phyloP scores from a whole-genome alignment of 352 stramenopile genomes.

The Phytophthora pistaciae region DNA sequence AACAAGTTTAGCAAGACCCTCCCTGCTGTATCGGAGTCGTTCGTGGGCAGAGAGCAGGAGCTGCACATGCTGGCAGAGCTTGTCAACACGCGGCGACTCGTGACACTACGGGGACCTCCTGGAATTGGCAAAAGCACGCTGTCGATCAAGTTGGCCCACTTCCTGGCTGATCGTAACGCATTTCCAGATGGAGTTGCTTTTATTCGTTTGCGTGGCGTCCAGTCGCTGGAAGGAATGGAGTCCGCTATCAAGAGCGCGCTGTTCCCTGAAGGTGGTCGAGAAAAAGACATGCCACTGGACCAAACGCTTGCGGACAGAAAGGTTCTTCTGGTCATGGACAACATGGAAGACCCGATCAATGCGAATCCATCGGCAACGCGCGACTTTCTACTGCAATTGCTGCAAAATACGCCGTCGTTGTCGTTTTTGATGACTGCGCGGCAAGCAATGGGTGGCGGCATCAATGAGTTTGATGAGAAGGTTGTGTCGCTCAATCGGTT shows the following conservation, averaged over 20 bases:
- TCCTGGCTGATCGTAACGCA: slow-evolving; percentile 73
- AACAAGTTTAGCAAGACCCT: slow-evolving; percentile 81
- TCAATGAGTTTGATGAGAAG: slow-evolving; percentile 82
- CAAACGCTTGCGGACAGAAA: slow-evolving; percentile 64
- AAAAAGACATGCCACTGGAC: slow-evolving; percentile 73
- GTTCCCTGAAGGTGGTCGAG: slow-evolving; percentile 65
- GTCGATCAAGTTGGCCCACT: slow-evolving; percentile 77
- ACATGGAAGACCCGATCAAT: slow-evolving; percentile 87
- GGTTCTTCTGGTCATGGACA: slow-evolving; percentile 80
- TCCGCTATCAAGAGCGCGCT: slow-evolving; percentile 75
- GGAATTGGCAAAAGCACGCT: slow-evolving; percentile 85
- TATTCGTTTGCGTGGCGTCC: slow-evolving; percentile 70
- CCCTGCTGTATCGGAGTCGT: slow-evolving; percentile 68
- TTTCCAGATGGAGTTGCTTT: slow-evolving; percentile 84
- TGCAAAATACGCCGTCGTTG: slow-evolving; percentile 68
- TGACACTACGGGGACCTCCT: slow-evolving; percentile 77
- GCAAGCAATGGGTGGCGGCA: slow-evolving; percentile 75
- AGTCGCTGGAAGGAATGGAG: slow-evolving; percentile 78
- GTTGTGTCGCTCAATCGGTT: slow-evolving; percentile 82
- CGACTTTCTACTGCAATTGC: slow-evolving; percentile 70
- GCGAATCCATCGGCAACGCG: slow-evolving; percentile 62
- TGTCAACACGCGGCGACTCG: slow-evolving; percentile 65
- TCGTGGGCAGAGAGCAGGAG: slow-evolving; percentile 81
- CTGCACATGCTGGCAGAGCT: slow-evolving; percentile 74
- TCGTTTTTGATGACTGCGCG: slow-evolving; percentile 80